phyloP scores from a whole-genome alignment of 768 basidiomycete species.

The Amanita rubescens region DNA sequence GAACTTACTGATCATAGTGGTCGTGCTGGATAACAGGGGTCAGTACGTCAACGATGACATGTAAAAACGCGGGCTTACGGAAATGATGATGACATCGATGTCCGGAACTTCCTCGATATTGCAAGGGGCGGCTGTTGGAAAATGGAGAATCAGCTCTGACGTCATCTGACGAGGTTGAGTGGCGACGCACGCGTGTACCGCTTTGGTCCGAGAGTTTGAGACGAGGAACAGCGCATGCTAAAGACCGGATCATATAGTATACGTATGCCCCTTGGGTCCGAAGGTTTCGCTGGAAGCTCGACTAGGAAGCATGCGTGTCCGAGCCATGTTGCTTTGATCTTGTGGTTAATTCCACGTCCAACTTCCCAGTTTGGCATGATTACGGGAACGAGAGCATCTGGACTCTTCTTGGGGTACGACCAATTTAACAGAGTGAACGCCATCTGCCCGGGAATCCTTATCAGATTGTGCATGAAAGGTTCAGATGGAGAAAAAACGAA shows the following conservation, averaged over 20 bases:
- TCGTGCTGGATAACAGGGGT: slow-evolving; percentile 28
- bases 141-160: neutral
- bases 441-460: neutral
- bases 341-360: slow-evolving; percentile 21
- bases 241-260: slow-evolving; percentile 50
- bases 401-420: slow-evolving; percentile 12
- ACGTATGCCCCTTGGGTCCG: slow-evolving; percentile 30
- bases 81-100: slow-evolving; percentile 56
- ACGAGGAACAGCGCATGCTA: slow-evolving; percentile 44
- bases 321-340: slow-evolving; percentile 47
- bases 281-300: slow-evolving; percentile 33
- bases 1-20: slow-evolving; percentile 43
- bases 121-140: slow-evolving; percentile 39
- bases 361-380: slow-evolving; percentile 32
- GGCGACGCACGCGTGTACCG: slow-evolving; percentile 37
- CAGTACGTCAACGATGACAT: neutral
- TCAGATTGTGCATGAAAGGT: neutral
- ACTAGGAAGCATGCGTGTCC: slow-evolving; percentile 50
- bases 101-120: slow-evolving; percentile 49
- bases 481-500: neutral
- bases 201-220: slow-evolving; percentile 36
- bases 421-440: slow-evolving; percentile 9
- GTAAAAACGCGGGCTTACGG: slow-evolving; percentile 27
- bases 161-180: neutral
- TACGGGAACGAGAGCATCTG: slow-evolving; percentile 20